Percentiles rank a stretch among this genome's conserved stretches.
Evolutionary conservation across 805 yeast species (phyloP).

Genomic region (Candida tibetensis): DNA sequence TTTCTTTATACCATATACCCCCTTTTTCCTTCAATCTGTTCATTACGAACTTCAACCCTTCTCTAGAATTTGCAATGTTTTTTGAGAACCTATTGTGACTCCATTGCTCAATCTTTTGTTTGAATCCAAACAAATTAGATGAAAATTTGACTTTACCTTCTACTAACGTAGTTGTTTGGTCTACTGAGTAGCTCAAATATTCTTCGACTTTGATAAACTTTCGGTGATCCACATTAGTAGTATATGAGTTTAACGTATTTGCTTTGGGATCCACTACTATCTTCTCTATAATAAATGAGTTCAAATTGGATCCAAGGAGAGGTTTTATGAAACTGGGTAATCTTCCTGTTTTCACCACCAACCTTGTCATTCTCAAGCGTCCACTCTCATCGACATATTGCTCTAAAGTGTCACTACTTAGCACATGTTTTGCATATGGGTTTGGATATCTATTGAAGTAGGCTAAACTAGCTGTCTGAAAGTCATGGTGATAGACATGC

Average conservation of each 20-base stretch:
- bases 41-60: constrained; percentile 80
- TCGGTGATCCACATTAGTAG: constrained; percentile 82
- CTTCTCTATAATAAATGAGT: constrained; percentile 80
- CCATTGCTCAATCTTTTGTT: constrained; percentile 79
- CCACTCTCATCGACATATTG: constrained; percentile 59
- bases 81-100: constrained; percentile 66
- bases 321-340: constrained; percentile 79
- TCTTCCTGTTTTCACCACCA: constrained; percentile 75
- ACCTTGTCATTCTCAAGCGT: constrained; percentile 64
- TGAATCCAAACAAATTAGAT: constrained; percentile 66
- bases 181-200: constrained; percentile 52
- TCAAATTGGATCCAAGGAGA: constrained; percentile 64
- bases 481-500: constrained; percentile 62
- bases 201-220: constrained; percentile 78
- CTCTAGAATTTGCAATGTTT: constrained; percentile 61
- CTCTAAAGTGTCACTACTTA: constrained; percentile 75
- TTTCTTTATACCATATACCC: constrained; percentile 6
- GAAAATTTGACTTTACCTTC: constrained; percentile 64
- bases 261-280: constrained; percentile 64
- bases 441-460: constrained; percentile 61
- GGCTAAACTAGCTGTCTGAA: constrained; percentile 71
- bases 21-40: constrained; percentile 46
- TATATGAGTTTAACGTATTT: constrained; percentile 61
- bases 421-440: constrained; percentile 84
- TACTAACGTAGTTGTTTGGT: constrained; percentile 42